These are phyloP conservation scores for Talaromyces amestolkiae DNA, from an alignment of 2,329 filamentous ascomycete genomes.

Conservation along the genomic window DNA sequence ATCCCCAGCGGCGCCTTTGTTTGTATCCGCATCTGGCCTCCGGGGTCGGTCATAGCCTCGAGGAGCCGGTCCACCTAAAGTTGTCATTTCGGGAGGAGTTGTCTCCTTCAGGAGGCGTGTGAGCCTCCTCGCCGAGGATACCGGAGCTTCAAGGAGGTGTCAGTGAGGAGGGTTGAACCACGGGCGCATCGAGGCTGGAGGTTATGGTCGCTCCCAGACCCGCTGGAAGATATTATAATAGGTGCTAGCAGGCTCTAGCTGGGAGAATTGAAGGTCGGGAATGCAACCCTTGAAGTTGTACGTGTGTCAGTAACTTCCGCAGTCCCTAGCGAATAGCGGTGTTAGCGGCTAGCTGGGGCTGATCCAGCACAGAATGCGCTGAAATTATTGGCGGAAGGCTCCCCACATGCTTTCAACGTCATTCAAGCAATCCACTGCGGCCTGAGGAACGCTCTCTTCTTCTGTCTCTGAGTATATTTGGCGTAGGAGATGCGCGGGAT, in stretches of 20 bases:
- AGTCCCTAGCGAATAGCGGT: conserved; percentile 14
- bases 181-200: conserved; percentile 6
- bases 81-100: conserved; percentile 23
- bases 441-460: not conserved
- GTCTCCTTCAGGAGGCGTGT: conserved; percentile 26
- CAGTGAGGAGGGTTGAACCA: not conserved
- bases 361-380: not conserved
- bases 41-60: conserved; percentile 34
- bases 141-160: conserved; percentile 5
- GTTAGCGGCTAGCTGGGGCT: conserved; percentile 3
- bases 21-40: conserved; percentile 31
- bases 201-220: conserved; percentile 16
- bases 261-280: not conserved
- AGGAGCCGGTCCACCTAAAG: conserved; percentile 39
- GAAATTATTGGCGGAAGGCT: not conserved
- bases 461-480: not conserved
- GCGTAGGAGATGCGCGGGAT: not conserved
- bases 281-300: conserved; percentile 9
- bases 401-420: conserved; percentile 17
- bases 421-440: not conserved
- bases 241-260: not conserved
- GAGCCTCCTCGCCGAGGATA: conserved; percentile 28
- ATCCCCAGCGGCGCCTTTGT: conserved; percentile 28
- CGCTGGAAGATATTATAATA: conserved; percentile 10
- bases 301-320: not conserved